Evolutionary conservation across 371 early-diverging fungal genomes (phyloP).

Genomic region (Massospora cicadina): DNA sequence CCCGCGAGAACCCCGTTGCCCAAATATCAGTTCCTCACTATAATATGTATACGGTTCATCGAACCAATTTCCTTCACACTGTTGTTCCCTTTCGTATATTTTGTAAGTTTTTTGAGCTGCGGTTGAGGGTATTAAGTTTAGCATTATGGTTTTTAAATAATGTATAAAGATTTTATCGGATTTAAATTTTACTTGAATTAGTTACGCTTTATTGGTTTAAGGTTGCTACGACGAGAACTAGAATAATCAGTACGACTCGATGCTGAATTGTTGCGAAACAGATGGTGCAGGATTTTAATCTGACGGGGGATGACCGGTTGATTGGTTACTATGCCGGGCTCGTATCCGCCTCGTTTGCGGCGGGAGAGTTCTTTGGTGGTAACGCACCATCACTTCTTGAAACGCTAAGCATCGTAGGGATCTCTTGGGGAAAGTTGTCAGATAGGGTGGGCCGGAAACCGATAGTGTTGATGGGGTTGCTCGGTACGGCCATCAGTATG

Average conservation of each 20-base stretch:
- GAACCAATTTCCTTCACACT: slow-evolving; percentile 42
- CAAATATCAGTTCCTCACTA: slow-evolving; percentile 27
- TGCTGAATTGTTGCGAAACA: slow-evolving; percentile 6
- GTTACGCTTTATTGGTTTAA: no score
- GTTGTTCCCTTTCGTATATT: slow-evolving; percentile 39
- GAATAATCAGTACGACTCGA: no score
- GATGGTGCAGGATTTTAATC: slow-evolving; percentile 13
- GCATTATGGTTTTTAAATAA: no score
- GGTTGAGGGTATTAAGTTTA: no score
- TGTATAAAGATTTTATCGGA: no score
- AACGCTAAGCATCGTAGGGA: slow-evolving; percentile 10
- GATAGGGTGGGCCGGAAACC: slow-evolving; percentile 64
- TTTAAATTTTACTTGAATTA: no score
- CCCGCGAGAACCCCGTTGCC: slow-evolving; percentile 24
- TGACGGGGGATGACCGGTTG: slow-evolving; percentile 10
- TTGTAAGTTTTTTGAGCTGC: slow-evolving; percentile 25
- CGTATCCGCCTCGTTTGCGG: slow-evolving; percentile 36
- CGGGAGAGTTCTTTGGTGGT: slow-evolving; percentile 38
- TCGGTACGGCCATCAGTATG: slow-evolving; percentile 46
- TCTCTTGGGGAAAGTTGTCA: slow-evolving; percentile 32
- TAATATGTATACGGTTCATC: slow-evolving; percentile 21
- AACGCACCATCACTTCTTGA: slow-evolving; percentile 12
- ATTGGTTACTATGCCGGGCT: slow-evolving; percentile 37
- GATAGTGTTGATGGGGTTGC: slow-evolving; percentile 54
- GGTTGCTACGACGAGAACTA: no score